Conservation (phyloP, 2,329 filamentous ascomycete species). For the Aspergillus fumigatiaffinis region DNA sequence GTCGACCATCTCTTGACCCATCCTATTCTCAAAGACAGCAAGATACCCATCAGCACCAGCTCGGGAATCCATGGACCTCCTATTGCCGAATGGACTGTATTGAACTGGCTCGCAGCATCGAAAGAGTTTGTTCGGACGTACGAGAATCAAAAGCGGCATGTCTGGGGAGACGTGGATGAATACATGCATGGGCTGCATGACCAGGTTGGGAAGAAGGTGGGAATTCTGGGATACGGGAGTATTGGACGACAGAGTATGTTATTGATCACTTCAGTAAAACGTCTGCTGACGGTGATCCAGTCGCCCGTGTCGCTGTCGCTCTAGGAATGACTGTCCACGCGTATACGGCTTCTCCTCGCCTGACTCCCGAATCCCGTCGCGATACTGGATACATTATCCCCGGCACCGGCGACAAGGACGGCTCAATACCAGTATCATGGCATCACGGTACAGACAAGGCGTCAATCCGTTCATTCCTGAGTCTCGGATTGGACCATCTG, state of each 20-base stretch:
- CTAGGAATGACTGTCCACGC: conserved; percentile 71
- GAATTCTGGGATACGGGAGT: conserved; percentile 59
- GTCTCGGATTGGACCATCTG: conserved; percentile 54
- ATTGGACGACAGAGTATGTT: conserved; percentile 57
- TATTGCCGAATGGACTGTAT: conserved; percentile 63
- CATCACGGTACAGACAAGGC: conserved; percentile 53
- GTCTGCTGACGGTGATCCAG: conserved; percentile 25
- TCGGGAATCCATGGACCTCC: conserved; percentile 60
- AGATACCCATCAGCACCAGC: conserved; percentile 53
- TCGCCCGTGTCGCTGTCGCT: conserved; percentile 56
- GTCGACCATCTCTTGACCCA: conserved; percentile 52
- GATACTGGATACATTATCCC: conserved; percentile 66
- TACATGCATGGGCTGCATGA: conserved; percentile 41
- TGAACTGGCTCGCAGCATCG: conserved; percentile 58
- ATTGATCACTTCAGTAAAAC: neutral
- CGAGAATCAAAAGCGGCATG: conserved; percentile 54
- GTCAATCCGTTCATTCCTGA: conserved; percentile 51
- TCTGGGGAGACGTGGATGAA: conserved; percentile 41
- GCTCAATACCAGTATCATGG: conserved; percentile 53
- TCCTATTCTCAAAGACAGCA: conserved; percentile 50
- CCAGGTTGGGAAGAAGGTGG: conserved; percentile 55
- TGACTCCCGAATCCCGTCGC: conserved; percentile 59
- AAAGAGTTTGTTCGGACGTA: conserved; percentile 54
- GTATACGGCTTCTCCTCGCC: conserved; percentile 67
- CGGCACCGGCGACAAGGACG: conserved; percentile 60